Base-by-base conservation (phyloP, 1,139 yeast genomes). In the Ashbya aceris region DNA sequence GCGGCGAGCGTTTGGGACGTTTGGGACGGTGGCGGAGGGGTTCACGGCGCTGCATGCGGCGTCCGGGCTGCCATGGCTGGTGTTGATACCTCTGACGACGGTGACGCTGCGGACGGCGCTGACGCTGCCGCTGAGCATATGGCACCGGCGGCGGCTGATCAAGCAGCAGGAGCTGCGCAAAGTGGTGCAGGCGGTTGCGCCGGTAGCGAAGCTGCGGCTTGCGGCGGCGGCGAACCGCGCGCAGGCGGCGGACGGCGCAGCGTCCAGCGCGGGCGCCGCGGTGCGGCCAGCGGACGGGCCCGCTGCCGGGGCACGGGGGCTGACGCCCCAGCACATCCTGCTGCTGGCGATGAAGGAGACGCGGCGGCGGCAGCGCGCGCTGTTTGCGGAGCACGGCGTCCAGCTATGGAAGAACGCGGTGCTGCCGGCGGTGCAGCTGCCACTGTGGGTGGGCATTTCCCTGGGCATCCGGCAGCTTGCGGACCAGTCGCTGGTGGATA, bases 401-500 rank as follows among this genome's bases (percentile, higher is more conserved):
- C 93, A 84, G 55, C 61, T 80, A 44, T 89, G 94, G 89, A 87
- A 86, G 58, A 80, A 83, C 53, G 66, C 79, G 44, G 58, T 79
- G 1, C 56, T 84, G 38, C 97, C 97, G 0, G 67, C 78, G 1
- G 76, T 83, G 17, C 97, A 89, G 58, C 70, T 89, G 27, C 97
- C 97, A 0, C 61, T 87, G n/a, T 89, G 96, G 95, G 70, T 86
- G 3, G 69, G 80, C 2, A 70, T 86, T 71, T 81, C 93, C 8
- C 67, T 81, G 52, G 79, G 89, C 1, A 74, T 87, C 55, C 71
- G 96, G 49, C 76, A 80, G 41, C 66, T 85, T 52, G 79, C 87
- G 39, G 93, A 51, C 38, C 41, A 49, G 30, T 42, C 46, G 35
- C 36, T 60, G 1, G 38, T 51, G 8, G 57, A 57, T 38, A 46